These are phyloP conservation scores for Echium plantagineum DNA, from an alignment of 257 asterid genomes.

Conservation along the genomic window DNA sequence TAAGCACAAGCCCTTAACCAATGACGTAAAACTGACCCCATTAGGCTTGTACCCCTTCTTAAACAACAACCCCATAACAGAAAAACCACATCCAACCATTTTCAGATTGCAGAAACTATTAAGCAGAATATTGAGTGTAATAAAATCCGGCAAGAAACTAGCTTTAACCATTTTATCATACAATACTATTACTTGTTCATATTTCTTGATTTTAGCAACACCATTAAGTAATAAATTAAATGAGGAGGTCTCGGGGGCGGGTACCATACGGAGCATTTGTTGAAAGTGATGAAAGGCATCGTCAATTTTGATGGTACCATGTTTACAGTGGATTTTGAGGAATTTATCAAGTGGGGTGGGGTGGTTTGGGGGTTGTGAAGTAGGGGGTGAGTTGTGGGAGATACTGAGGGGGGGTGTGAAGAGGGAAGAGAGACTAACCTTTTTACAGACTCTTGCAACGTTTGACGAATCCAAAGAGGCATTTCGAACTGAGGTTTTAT, in stretches of 20 bases:
- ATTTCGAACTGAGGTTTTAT: too few species aligned
- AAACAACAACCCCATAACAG: constrained; percentile 42
- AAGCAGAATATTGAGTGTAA: constrained; percentile 45
- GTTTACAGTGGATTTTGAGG: constrained; percentile 12
- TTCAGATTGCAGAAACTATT: constrained; percentile 44
- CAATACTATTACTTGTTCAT: constrained; percentile 29
- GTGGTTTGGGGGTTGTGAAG: background rate
- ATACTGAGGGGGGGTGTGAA: constrained; percentile 7
- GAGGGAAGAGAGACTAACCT: constrained; percentile 23
- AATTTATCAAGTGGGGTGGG: constrained; percentile 14
- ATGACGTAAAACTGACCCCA: constrained; percentile 35
- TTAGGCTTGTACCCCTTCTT: constrained; percentile 54
- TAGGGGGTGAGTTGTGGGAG: too few species aligned
- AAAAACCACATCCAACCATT: constrained; percentile 30
- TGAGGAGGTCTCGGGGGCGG: constrained; percentile 35
- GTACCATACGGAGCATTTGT: constrained; percentile 37
- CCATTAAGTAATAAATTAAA: constrained; percentile 32
- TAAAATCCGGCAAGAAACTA: constrained; percentile 33
- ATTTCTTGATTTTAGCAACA: constrained; percentile 38
- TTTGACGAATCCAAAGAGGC: constrained; percentile 20
- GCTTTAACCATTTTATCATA: constrained; percentile 29
- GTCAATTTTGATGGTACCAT: constrained; percentile 9
- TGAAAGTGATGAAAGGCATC: constrained; percentile 31
- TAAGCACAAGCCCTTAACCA: constrained; percentile 55
- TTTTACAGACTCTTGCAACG: constrained; percentile 13